Percentiles rank a stretch among this genome's conserved stretches.
Evolutionary conservation across 306 rosid species (phyloP).

Genomic region (Glycine soja): DNA sequence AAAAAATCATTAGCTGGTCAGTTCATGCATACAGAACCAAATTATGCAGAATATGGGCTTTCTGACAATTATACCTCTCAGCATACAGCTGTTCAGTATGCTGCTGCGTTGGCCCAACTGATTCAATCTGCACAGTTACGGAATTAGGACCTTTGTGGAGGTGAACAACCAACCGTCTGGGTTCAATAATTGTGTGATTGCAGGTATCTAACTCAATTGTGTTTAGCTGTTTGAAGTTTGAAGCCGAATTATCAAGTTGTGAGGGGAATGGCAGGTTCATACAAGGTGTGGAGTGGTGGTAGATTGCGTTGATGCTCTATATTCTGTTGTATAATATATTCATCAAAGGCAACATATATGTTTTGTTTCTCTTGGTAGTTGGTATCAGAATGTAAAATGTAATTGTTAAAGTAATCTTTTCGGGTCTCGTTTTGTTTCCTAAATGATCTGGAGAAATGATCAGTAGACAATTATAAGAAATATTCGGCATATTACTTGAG

Average conservation of each 20-base stretch:
- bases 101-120: conserved; percentile 76
- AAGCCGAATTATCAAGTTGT: background rate
- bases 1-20: conserved; percentile 93
- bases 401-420: background rate
- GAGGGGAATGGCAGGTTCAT: background rate
- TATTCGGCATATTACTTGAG: no score
- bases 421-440: background rate
- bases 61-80: conserved; percentile 71
- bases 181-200: background rate
- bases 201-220: conserved; percentile 25
- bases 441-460: background rate
- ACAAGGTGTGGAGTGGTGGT: background rate
- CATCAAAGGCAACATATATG: conserved; percentile 9
- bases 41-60: conserved; percentile 78
- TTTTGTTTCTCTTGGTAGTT: no score
- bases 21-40: conserved; percentile 75
- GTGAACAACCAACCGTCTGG: no score
- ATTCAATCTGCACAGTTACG: conserved; percentile 75
- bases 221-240: background rate
- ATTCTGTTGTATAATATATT: background rate
- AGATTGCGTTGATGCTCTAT: conserved; percentile 1
- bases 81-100: conserved; percentile 91
- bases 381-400: conserved; percentile 8
- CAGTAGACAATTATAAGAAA: background rate
- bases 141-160: conserved; percentile 48